These are phyloP conservation scores for Lentinula detonsa DNA, from an alignment of 768 basidiomycete genomes.

Conservation along the genomic window DNA sequence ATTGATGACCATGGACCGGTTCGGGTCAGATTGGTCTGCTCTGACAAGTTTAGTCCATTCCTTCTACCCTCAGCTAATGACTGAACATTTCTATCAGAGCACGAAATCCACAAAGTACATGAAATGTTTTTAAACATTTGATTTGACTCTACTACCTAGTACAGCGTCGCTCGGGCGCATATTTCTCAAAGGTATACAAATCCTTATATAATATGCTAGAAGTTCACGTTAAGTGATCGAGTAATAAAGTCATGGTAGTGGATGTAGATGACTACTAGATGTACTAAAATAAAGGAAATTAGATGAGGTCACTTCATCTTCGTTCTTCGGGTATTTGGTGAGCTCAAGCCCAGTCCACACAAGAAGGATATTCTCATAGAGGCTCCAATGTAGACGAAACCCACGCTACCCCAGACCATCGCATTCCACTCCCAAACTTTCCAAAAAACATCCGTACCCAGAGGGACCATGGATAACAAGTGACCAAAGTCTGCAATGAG, in stretches of 20 bases:
- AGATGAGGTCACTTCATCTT: neutral
- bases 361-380: constrained; percentile 36
- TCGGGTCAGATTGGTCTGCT: neutral
- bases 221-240: neutral
- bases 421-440: constrained; percentile 43
- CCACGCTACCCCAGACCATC: constrained; percentile 50
- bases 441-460: constrained; percentile 36
- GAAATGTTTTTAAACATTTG: neutral
- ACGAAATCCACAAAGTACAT: neutral
- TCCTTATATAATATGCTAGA: neutral
- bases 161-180: no score
- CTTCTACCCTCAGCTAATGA: neutral
- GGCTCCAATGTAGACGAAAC: constrained; percentile 44
- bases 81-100: neutral
- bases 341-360: constrained; percentile 23
- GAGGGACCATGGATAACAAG: constrained; percentile 36
- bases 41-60: neutral
- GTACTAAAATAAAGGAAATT: no score
- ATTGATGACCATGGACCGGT: neutral
- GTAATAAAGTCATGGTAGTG: neutral
- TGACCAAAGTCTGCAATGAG: constrained; percentile 47
- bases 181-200: neutral
- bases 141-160: no score
- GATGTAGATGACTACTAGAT: neutral
- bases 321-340: neutral